These are phyloP conservation scores for Globisporangium takayamanum DNA, from an alignment of 352 stramenopile genomes.

Conservation along the genomic window DNA sequence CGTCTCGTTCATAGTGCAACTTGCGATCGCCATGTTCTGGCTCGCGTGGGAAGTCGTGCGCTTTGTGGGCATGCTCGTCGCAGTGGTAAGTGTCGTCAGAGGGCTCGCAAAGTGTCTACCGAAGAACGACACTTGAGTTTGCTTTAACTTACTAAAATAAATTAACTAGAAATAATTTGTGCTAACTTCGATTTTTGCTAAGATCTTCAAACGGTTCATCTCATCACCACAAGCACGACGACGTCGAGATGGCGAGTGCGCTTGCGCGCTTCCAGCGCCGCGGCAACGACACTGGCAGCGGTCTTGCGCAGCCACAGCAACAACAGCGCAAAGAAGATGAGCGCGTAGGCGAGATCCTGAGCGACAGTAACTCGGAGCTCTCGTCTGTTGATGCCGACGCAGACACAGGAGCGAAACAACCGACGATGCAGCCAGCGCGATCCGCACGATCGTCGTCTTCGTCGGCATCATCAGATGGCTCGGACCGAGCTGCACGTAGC, in stretches of 20 bases:
- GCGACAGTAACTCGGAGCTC: slow-evolving; percentile 49
- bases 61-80: too few relatives aligned
- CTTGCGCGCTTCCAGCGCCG: slow-evolving; percentile 13
- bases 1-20: too few relatives aligned
- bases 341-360: slow-evolving; percentile 50
- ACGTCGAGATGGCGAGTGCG: slow-evolving; percentile 7
- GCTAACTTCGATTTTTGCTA: too few relatives aligned
- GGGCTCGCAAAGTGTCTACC: too few relatives aligned
- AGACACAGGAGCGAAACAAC: neutral
- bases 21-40: too few relatives aligned
- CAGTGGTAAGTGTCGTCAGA: too few relatives aligned
- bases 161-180: too few relatives aligned
- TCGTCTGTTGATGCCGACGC: slow-evolving; percentile 24
- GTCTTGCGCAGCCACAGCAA: slow-evolving; percentile 1
- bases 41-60: too few relatives aligned
- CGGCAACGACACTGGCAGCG: neutral
- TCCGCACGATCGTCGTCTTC: neutral
- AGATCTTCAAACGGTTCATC: too few relatives aligned
- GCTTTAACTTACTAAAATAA: too few relatives aligned
- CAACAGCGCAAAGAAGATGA: neutral
- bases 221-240: too few relatives aligned
- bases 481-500: neutral
- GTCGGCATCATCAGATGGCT: neutral
- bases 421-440: slow-evolving; percentile 2
- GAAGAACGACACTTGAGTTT: too few relatives aligned